Conservation (phyloP, 257 asterid species). For the Solanum pennellii region DNA sequence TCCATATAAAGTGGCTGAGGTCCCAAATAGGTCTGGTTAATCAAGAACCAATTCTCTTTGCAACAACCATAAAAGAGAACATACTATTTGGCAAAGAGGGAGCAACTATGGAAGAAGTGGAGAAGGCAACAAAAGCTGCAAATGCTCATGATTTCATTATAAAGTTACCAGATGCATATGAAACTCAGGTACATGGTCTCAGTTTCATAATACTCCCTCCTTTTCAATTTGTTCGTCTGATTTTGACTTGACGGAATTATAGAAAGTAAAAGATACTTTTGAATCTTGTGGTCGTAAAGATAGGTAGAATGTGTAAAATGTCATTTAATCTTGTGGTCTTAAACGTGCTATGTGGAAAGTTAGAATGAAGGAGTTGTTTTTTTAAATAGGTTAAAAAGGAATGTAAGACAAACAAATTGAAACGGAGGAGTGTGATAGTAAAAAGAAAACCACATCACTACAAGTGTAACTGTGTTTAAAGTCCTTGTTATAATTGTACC, state of each 20-base stretch:
- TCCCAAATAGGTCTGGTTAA: slow-evolving; percentile 77
- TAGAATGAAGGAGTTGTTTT: background rate
- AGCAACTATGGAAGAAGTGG: slow-evolving; percentile 53
- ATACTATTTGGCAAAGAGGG: slow-evolving; percentile 67
- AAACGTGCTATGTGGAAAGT: background rate
- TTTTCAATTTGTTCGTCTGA: background rate
- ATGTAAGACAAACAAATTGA: background rate
- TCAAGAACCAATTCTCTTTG: slow-evolving; percentile 80
- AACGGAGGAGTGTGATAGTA: background rate
- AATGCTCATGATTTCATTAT: slow-evolving; percentile 61
- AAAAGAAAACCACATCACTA: background rate
- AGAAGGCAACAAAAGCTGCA: slow-evolving; percentile 63
- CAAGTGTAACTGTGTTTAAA: background rate
- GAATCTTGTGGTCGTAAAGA: background rate
- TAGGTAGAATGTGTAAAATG: no score
- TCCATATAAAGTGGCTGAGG: slow-evolving; percentile 72
- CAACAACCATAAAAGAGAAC: slow-evolving; percentile 66
- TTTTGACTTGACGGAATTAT: background rate
- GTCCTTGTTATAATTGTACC: background rate
- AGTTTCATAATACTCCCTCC: background rate
- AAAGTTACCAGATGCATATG: slow-evolving; percentile 54
- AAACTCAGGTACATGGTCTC: slow-evolving; percentile 46
- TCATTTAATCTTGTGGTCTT: background rate
- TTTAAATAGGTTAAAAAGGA: background rate
- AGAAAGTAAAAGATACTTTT: background rate